Conservation (phyloP, 2,329 filamentous ascomycete species). For the Diaporthe citriasiana region DNA sequence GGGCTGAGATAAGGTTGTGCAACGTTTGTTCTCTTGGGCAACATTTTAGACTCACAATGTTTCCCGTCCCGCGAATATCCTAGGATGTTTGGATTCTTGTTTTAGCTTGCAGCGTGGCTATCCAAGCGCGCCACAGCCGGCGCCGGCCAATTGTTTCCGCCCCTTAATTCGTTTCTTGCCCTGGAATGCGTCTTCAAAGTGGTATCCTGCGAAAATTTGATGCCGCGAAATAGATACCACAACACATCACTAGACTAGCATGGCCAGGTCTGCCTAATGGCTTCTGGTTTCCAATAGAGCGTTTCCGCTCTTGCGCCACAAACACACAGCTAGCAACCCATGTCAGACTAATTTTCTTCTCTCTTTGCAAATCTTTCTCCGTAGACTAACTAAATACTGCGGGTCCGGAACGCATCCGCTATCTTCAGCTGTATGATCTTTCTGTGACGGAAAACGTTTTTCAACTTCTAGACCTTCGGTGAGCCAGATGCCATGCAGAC, state of each 20-base stretch:
- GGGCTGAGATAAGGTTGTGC: constrained; percentile 37
- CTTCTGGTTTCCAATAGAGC: constrained; percentile 18
- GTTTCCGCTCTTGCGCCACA: constrained; percentile 5
- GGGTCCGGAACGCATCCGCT: background rate
- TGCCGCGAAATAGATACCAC: background rate
- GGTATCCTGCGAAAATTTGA: background rate
- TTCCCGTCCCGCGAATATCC: background rate
- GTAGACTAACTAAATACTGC: background rate
- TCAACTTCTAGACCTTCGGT: background rate
- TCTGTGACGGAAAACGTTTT: background rate
- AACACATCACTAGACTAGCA: background rate
- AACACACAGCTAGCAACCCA: background rate
- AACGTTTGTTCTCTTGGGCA: constrained; percentile 4
- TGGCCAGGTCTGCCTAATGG: constrained; percentile 1
- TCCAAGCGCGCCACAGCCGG: background rate
- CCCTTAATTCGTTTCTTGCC: background rate
- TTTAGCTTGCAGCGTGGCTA: constrained; percentile 1
- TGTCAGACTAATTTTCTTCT: background rate
- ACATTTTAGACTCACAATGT: background rate
- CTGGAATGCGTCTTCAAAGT: background rate
- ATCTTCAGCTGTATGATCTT: background rate
- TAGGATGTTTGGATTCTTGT: background rate
- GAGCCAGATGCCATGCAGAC: background rate
- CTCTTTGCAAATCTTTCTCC: background rate
- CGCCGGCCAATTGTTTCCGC: background rate